Percentiles rank a stretch among this genome's conserved stretches.
Evolutionary conservation across 257 asterid species (phyloP).

Genomic region (Lithospermum erythrorhizon): DNA sequence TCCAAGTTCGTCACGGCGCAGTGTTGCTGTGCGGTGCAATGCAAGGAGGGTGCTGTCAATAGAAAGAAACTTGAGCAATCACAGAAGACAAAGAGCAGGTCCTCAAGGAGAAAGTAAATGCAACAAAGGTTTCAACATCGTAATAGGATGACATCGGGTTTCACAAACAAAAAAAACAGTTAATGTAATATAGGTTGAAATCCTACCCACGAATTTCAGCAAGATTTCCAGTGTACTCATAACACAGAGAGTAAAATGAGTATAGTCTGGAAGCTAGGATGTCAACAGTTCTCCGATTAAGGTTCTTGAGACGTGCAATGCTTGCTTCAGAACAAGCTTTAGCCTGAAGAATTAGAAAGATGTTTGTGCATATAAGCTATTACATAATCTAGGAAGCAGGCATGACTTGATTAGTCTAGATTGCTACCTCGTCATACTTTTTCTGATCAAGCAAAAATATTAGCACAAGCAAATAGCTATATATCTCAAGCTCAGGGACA

Average conservation of each 20-base stretch:
- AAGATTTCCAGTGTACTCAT: slow-evolving; percentile 80
- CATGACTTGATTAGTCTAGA: not conserved
- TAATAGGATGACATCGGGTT: not conserved
- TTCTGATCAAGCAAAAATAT: slow-evolving; percentile 61
- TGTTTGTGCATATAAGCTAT: slow-evolving; percentile 6
- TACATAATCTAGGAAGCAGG: not conserved
- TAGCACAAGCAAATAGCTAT: slow-evolving; percentile 55
- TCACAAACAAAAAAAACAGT: not conserved
- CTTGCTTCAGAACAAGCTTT: slow-evolving; percentile 87
- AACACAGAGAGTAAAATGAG: slow-evolving; percentile 75
- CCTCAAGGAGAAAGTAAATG: not conserved
- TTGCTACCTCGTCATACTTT: slow-evolving; percentile 47
- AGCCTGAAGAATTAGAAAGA: slow-evolving; percentile 42
- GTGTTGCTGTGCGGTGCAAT: slow-evolving; percentile 82
- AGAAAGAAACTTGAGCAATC: slow-evolving; percentile 13
- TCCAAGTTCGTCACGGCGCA: slow-evolving; percentile 90
- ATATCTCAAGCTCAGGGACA: slow-evolving; percentile 61
- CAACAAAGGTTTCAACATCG: not conserved
- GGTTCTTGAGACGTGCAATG: slow-evolving; percentile 66
- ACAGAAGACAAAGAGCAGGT: not conserved
- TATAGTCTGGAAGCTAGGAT: slow-evolving; percentile 82
- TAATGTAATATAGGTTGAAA: not conserved
- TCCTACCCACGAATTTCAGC: slow-evolving; percentile 82
- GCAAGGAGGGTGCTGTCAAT: slow-evolving; percentile 60
- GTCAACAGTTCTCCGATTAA: slow-evolving; percentile 72